Evolutionary conservation across 192 early-diverging fungal genomes (phyloP), one percentile per base, ranked within the genome.

Genomic region (Coemansia sp.): DNA sequence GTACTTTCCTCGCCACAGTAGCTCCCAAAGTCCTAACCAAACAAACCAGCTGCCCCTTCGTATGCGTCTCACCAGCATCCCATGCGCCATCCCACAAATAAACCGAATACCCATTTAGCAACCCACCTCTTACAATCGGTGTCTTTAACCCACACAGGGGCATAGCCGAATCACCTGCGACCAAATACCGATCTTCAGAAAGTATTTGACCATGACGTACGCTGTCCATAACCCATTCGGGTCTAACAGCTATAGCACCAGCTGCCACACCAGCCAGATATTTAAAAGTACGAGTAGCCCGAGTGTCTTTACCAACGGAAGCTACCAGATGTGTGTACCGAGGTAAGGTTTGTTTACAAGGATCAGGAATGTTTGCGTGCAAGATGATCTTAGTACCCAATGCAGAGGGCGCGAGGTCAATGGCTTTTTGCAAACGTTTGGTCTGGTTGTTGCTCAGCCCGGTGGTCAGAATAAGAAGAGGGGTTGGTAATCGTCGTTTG

Each of bases 251-350:
- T 25, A n/a, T 30, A 5, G 70, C 73, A 7, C 76, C 82, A 12
- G 68, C 56, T 0, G 56, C 61, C 45, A 83, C 30, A 3, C 73
- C 82, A 6, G 52, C 67, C 36, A 83, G 56, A 52, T 83, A 83
- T 57, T 83, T 83, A 67, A 78, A 78, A 3, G 82, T 83, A 14
- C 82, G 69, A 31, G 81, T 7, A 0, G 70, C 58, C 0, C 68
- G 63, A 16, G 48, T 51, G 32, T 68, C 48, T 38, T 64, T 63
- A 30, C 60, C 66, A 0, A 29, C 52, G 2, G 66, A 34, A 0
- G 76, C 66, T 17, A 83, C 65, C 57, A 83, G 16, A 34, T 83
- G 82, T 16, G 82, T 83, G 22, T 62, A 69, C 7, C 18, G 42
- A 5, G 33, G 36, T 34, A 28, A 20, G n/a, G n/a, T n/a, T 14